Percentiles rank a stretch among this genome's conserved stretches.
phyloP scores from a whole-genome alignment of 2,329 filamentous ascomycete species.

The Beauveria caledonica region DNA sequence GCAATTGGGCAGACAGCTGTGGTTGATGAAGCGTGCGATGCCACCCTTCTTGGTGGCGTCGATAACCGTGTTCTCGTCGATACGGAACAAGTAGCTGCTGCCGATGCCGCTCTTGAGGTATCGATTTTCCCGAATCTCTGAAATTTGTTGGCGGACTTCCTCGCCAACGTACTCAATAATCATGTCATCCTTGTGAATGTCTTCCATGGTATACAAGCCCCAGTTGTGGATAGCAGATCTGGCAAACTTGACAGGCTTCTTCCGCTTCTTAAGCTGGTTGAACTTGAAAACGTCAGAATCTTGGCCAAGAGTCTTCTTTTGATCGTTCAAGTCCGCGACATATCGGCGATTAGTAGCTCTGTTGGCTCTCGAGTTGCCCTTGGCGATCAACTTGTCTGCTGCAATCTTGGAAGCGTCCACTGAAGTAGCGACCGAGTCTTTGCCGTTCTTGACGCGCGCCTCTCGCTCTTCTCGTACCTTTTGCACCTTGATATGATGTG shows the following conservation, averaged over 20 bases:
- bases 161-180: slow-evolving; percentile 99
- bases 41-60: slow-evolving; percentile 98
- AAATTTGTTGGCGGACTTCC: slow-evolving; percentile 92
- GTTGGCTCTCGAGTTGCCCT: slow-evolving; percentile 85
- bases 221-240: slow-evolving; percentile 98
- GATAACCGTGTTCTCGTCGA: slow-evolving; percentile 94
- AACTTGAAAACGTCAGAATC: slow-evolving; percentile 92
- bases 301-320: slow-evolving; percentile 75
- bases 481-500: slow-evolving; percentile 93
- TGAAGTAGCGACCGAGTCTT: slow-evolving; percentile 55
- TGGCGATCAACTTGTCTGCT: slow-evolving; percentile 72
- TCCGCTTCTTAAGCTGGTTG: slow-evolving; percentile 98
- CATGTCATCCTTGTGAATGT: slow-evolving; percentile 96
- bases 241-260: slow-evolving; percentile 98
- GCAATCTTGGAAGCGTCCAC: slow-evolving; percentile 65
- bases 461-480: slow-evolving; percentile 88
- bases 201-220: slow-evolving; percentile 96
- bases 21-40: slow-evolving; percentile 97
- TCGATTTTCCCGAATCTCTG: slow-evolving; percentile 85
- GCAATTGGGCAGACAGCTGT: slow-evolving; percentile 96
- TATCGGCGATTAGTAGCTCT: slow-evolving; percentile 93
- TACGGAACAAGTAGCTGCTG: slow-evolving; percentile 94
- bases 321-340: slow-evolving; percentile 88
- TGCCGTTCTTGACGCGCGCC: slow-evolving; percentile 60
- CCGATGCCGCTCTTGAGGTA: slow-evolving; percentile 96